phyloP scores from a whole-genome alignment of 148 eudicot genomes.

The Chenopodium berlandieri region DNA sequence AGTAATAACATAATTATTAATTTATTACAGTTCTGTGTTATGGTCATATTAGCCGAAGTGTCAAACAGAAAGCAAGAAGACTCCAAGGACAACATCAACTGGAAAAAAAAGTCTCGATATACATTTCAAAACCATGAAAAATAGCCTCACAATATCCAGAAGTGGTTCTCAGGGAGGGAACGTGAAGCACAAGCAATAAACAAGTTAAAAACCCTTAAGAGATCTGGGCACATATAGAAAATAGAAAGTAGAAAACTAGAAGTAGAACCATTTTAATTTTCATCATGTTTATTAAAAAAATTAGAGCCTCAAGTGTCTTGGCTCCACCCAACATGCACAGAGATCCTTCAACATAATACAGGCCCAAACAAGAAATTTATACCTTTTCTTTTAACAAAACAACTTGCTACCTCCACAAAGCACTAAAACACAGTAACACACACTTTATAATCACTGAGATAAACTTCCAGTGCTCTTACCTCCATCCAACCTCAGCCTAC shows the following conservation, averaged over 20 bases:
- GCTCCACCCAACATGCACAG: neutral
- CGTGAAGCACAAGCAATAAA: neutral
- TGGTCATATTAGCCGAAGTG: neutral
- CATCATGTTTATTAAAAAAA: neutral
- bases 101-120: neutral
- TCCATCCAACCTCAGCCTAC: slow-evolving; percentile 44
- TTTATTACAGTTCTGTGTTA: neutral
- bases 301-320: neutral
- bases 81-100: neutral
- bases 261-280: neutral
- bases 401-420: neutral
- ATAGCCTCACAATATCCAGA: neutral
- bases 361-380: no score
- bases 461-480: slow-evolving; percentile 12
- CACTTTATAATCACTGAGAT: neutral
- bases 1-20: neutral
- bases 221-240: neutral
- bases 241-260: neutral
- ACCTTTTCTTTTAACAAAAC: neutral
- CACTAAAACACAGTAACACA: neutral
- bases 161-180: neutral
- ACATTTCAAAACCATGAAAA: neutral
- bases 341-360: neutral
- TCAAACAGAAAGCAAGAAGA: neutral
- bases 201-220: neutral